Base-by-base conservation (phyloP, 2,329 filamentous ascomycete genomes). In the Helminthosporium solani region DNA sequence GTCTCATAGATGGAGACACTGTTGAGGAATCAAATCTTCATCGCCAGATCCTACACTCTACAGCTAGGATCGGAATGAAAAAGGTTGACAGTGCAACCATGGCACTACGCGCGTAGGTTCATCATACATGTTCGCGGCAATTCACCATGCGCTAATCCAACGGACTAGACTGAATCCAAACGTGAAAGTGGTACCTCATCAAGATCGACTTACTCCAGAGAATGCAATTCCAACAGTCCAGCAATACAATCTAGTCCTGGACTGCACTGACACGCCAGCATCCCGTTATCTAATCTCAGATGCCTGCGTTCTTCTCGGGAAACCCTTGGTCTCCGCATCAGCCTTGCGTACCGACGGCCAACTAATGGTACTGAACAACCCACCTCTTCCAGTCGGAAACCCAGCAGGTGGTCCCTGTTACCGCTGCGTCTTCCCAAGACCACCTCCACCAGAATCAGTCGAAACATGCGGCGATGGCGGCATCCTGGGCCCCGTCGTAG, bases 261-360 rank as follows among this genome's bases (percentile, higher is more conserved):
- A 99, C 70, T 99, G 94, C 68, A 97, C 92, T 8, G 94, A 99
- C 70, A 90, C 92, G 54, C 92, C 94, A 0, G 86, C 88, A 1
- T 88, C 90, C 0, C 87, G 94, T 34, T 97, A 99, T 67, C 80
- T 97, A 36, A 88, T 97, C 54, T 96, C 90, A 0, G 94, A 99
- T 65, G 82, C 87, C 14, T 95, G 90, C 57, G 87, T 96, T 8
- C 75, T 96, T 3, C 77, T 91, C 0, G 73, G 78, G 2, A 94
- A 90, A 62, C 84, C 89, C 0, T 80, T 99, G 14, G 82, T 97
- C 11, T 96, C 90, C 2, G 94, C 92, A 1, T 95, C 91, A 0
- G 92, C 94, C 0, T 79, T 97, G 19, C 84, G 89, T 15, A 90
- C 86, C 0, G 91, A 96, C 46, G 94, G 94, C 2, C 92, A 97